Conservation (phyloP, 164 flowering plant genomes). For the Chimonanthus salicifolius region DNA sequence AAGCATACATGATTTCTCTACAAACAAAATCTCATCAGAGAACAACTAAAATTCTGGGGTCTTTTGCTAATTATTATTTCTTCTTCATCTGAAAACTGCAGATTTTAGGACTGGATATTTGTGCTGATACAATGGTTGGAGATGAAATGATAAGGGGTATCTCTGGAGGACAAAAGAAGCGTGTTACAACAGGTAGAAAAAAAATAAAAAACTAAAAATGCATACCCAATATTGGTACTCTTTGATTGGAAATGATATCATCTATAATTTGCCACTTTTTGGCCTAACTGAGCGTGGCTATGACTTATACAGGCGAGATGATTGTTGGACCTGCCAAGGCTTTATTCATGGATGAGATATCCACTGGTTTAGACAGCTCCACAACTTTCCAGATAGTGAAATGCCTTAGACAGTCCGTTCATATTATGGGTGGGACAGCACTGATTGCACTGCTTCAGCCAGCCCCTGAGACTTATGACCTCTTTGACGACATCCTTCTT, state of each 20-base stretch:
- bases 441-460: conserved; percentile 84
- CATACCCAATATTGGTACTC: not conserved
- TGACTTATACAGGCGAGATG: conserved; percentile 59
- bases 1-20: not conserved
- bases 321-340: conserved; percentile 86
- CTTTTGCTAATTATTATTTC: not conserved
- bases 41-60: not conserved
- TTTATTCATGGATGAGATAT: conserved; percentile 90
- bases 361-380: conserved; percentile 91
- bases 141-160: conserved; percentile 84
- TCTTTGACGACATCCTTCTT: conserved; percentile 75
- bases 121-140: conserved; percentile 83
- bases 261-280: too few relatives aligned
- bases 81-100: not conserved
- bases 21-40: not conserved
- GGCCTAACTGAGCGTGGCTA: too few relatives aligned
- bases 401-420: conserved; percentile 74
- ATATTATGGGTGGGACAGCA: conserved; percentile 57
- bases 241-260: not conserved
- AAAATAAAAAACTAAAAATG: not conserved
- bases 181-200: conserved; percentile 17
- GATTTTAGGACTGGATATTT: conserved; percentile 39
- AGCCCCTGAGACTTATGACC: conserved; percentile 80
- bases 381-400: conserved; percentile 87
- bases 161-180: conserved; percentile 18